A percentile compares a stretch with the other conserved stretches of the same genome.
Evolutionary conservation across 75 land plant species (phyloP).

Genomic region (Azolla pinnata): DNA sequence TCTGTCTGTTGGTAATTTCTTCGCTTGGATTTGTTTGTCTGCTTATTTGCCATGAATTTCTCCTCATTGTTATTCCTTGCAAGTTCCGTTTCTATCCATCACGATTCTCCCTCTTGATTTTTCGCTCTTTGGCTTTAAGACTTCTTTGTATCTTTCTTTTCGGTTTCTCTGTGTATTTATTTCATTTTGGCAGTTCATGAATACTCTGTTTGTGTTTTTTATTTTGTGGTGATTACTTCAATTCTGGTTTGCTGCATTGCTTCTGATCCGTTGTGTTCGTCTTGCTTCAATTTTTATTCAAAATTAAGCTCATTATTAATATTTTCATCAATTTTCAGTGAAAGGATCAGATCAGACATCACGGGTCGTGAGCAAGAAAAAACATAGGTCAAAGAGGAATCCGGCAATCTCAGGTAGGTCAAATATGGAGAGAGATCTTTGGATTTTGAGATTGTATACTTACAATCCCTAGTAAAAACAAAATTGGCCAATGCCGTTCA

Average conservation of each 20-base stretch:
- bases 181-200: neutral
- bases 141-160: neutral
- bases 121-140: no score
- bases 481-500: no score
- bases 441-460: no score
- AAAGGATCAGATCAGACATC: neutral
- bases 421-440: neutral
- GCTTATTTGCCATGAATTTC: neutral
- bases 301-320: no score
- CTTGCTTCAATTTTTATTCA: neutral
- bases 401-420: neutral
- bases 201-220: neutral
- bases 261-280: neutral
- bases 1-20: neutral
- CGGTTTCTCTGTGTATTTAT: no score
- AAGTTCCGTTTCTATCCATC: no score
- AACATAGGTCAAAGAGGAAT: slow-evolving; percentile 1
- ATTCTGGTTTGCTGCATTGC: neutral
- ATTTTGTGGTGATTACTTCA: neutral
- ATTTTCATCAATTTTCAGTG: no score
- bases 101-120: no score
- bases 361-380: neutral
- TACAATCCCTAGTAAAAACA: no score
- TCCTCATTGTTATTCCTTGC: no score
- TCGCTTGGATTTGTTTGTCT: neutral